These are phyloP conservation scores for Beauveria medogensis DNA, from an alignment of 2,329 filamentous ascomycete genomes.

Conservation along the genomic window DNA sequence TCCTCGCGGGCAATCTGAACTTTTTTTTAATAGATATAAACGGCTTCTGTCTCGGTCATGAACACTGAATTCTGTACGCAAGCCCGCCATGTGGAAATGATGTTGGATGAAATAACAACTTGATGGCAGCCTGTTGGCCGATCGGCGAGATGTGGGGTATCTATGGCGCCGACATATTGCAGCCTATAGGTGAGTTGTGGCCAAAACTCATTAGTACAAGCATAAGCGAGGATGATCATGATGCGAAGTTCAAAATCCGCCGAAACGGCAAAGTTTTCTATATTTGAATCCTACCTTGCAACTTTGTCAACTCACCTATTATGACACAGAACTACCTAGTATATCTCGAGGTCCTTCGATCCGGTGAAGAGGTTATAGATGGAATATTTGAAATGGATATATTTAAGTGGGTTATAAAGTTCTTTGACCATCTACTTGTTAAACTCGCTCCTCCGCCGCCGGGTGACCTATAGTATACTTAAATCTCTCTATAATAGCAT, in stretches of 20 bases:
- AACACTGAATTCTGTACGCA: too few relatives aligned
- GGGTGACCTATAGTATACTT: background rate
- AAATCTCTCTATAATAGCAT: slow-evolving; percentile 15
- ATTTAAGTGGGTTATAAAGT: slow-evolving; percentile 15
- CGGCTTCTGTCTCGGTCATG: too few relatives aligned
- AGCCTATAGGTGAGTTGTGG: too few relatives aligned
- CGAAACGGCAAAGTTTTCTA: slow-evolving; percentile 16
- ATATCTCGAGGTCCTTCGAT: slow-evolving; percentile 15
- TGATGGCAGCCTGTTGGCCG: too few relatives aligned
- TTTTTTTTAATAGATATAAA: too few relatives aligned
- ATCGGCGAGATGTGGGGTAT: too few relatives aligned
- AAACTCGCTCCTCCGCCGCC: slow-evolving; percentile 16
- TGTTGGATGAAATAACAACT: too few relatives aligned
- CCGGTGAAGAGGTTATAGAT: slow-evolving; percentile 12
- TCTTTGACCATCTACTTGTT: slow-evolving; percentile 15
- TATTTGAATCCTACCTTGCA: slow-evolving; percentile 11
- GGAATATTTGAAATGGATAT: slow-evolving; percentile 16
- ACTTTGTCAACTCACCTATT: slow-evolving; percentile 14
- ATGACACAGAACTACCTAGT: slow-evolving; percentile 13
- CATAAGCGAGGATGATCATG: background rate
- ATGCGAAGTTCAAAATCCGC: slow-evolving; percentile 13
- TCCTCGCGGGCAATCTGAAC: too few relatives aligned
- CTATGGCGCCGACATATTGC: too few relatives aligned
- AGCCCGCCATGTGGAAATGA: too few relatives aligned
- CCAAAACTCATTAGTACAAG: background rate